A percentile compares a stretch with the other conserved stretches of the same genome.
Conservation (phyloP, 768 basidiomycete genomes). For the Leccinum barrowsii region DNA sequence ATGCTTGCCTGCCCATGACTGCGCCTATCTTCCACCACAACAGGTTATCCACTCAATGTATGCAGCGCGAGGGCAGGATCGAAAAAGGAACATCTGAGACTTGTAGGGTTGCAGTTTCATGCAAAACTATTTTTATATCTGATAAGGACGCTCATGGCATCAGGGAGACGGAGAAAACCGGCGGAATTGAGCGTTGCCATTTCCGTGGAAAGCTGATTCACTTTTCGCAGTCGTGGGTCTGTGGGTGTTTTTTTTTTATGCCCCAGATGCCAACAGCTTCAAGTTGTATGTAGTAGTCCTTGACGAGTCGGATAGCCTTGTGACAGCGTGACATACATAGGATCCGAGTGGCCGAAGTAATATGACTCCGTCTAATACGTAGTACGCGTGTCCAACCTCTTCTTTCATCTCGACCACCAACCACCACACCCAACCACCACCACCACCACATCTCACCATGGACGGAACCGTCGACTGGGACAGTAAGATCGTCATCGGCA, state of each 20-base stretch:
- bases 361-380: neutral
- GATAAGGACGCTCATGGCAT: neutral
- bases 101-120: neutral
- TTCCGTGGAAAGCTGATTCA: neutral
- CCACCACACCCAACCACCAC: constrained; percentile 4
- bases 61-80: neutral
- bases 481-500: constrained; percentile 67
- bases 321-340: constrained; percentile 5
- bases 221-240: too few relatives aligned
- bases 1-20: neutral
- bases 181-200: too few relatives aligned
- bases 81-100: neutral
- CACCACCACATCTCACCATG: constrained; percentile 14
- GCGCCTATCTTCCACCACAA: neutral
- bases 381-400: neutral
- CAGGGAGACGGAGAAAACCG: neutral
- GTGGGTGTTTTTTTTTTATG: too few relatives aligned
- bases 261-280: too few relatives aligned
- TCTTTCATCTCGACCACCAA: constrained; percentile 15
- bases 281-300: too few relatives aligned
- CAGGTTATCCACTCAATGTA: neutral
- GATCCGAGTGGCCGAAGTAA: neutral
- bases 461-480: constrained; percentile 68
- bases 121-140: neutral
- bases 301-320: neutral